phyloP scores from a whole-genome alignment of 106 monocot genomes.

The Acanthochlamys bracteata region DNA sequence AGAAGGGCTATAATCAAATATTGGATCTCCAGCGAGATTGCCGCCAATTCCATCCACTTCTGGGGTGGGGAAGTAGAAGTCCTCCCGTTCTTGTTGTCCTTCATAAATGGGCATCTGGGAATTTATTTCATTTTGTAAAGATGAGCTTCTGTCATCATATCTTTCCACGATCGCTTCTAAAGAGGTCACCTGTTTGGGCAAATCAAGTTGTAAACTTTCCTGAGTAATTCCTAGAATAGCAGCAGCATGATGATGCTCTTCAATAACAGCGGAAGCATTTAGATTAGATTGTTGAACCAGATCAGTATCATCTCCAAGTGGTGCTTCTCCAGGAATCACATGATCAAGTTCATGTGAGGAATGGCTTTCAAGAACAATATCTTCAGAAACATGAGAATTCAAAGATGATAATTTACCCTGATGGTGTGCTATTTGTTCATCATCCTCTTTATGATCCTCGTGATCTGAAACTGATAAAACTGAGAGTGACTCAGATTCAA shows the following conservation, averaged over 20 bases:
- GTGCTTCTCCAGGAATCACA: constrained; percentile 7
- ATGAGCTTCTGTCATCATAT: constrained; percentile 26
- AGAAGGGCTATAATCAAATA: constrained; percentile 75
- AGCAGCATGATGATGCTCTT: constrained; percentile 1
- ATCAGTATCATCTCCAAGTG: not conserved
- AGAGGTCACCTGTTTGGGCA: not conserved
- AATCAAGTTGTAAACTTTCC: no score
- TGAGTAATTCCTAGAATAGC: not conserved
- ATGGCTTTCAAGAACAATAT: constrained; percentile 9
- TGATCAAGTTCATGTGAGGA: constrained; percentile 21
- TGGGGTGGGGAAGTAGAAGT: constrained; percentile 6
- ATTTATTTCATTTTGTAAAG: not conserved
- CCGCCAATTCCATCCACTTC: constrained; percentile 20
- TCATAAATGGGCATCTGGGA: constrained; percentile 4
- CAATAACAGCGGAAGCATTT: constrained; percentile 1
- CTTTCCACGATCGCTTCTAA: constrained; percentile 18
- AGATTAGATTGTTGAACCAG: constrained; percentile 2
- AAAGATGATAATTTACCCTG: constrained; percentile 1
- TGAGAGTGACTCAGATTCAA: constrained; percentile 19
- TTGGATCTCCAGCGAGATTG: constrained; percentile 28
- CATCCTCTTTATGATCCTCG: constrained; percentile 16
- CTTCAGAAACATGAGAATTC: constrained; percentile 4
- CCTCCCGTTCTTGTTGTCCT: constrained; percentile 7
- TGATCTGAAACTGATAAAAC: constrained; percentile 23
- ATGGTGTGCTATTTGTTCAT: constrained; percentile 14